These are phyloP conservation scores for Saccharomycopsis microspora DNA, from an alignment of 805 yeast species.

Conservation along the genomic window DNA sequence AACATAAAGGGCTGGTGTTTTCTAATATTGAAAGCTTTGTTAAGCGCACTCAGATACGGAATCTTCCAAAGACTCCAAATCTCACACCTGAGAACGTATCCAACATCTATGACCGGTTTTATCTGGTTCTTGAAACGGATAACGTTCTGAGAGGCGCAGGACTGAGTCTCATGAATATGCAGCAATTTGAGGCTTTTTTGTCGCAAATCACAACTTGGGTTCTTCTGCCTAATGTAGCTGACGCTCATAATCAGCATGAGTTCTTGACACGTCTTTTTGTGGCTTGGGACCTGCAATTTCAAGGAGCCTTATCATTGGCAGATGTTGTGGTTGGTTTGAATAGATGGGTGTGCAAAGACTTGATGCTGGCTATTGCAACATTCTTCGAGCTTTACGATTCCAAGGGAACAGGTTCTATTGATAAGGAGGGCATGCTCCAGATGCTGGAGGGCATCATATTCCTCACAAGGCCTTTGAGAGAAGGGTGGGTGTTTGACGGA, in stretches of 20 bases:
- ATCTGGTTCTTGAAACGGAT: conserved; percentile 61
- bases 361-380: conserved; percentile 67
- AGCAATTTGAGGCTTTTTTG: conserved; percentile 63
- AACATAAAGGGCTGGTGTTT: conserved; percentile 64
- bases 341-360: conserved; percentile 53
- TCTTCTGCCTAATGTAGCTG: conserved; percentile 26
- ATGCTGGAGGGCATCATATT: conserved; percentile 80
- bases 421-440: conserved; percentile 68
- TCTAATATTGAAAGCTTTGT: conserved; percentile 84
- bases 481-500: conserved; percentile 52
- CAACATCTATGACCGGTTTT: conserved; percentile 75
- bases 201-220: conserved; percentile 76
- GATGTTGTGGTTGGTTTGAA: conserved; percentile 70
- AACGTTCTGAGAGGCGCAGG: conserved; percentile 28
- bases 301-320: conserved; percentile 49
- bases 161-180: conserved; percentile 56
- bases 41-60: conserved; percentile 82
- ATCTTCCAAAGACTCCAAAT: conserved; percentile 63
- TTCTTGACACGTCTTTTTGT: conserved; percentile 55
- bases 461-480: conserved; percentile 80
- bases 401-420: conserved; percentile 46
- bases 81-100: conserved; percentile 48
- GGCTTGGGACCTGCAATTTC: conserved; percentile 53
- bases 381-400: conserved; percentile 70
- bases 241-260: conserved; percentile 29